Evolutionary conservation across 805 yeast genomes (phyloP).

Genomic region (Kuraishia hungarica): DNA sequence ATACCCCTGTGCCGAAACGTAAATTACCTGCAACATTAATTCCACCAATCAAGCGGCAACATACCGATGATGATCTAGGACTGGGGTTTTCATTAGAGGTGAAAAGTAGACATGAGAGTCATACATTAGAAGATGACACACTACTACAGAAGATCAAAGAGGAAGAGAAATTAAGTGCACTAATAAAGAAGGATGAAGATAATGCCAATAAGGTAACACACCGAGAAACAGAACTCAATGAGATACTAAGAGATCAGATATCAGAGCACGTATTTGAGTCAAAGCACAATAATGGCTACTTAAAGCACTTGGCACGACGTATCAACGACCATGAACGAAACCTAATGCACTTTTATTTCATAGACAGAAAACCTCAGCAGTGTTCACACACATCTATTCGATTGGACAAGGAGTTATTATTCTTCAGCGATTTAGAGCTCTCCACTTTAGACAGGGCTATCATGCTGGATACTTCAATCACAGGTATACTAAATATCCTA

Average conservation of each 20-base stretch:
- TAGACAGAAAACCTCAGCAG: neutral
- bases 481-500: neutral
- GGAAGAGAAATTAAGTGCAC: neutral
- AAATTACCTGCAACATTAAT: neutral
- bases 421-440: neutral
- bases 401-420: neutral
- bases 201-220: neutral
- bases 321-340: neutral
- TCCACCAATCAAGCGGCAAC: neutral
- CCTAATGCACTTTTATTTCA: neutral
- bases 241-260: neutral
- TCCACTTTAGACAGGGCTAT: neutral
- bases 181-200: neutral
- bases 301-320: neutral
- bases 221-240: neutral
- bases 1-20: neutral
- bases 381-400: neutral
- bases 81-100: neutral
- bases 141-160: neutral
- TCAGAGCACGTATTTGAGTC: neutral
- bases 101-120: neutral
- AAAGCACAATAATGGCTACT: neutral
- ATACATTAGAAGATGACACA: neutral
- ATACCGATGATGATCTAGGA: neutral
- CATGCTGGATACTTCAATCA: neutral